These are phyloP conservation scores for Phytophthora lateralis DNA, from an alignment of 352 stramenopile species.

Conservation along the genomic window DNA sequence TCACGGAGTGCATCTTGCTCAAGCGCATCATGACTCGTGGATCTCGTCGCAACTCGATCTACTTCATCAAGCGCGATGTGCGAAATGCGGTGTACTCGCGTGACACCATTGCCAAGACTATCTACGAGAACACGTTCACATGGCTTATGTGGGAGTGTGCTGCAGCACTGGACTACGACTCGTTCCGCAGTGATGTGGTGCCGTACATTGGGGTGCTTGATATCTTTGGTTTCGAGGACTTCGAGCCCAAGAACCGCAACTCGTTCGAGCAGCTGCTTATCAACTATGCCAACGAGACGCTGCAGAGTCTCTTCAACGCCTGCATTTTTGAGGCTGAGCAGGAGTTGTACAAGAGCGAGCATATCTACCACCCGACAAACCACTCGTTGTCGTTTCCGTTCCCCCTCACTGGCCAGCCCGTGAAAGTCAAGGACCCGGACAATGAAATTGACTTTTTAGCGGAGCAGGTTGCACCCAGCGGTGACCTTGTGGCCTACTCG, in stretches of 20 bases:
- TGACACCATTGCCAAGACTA: slow-evolving; percentile 90
- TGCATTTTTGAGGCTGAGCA: slow-evolving; percentile 89
- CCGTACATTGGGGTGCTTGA: slow-evolving; percentile 92
- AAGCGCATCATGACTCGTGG: slow-evolving; percentile 84
- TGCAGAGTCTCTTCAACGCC: slow-evolving; percentile 91
- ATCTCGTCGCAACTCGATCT: slow-evolving; percentile 75
- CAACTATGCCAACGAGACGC: slow-evolving; percentile 93
- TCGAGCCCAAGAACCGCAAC: slow-evolving; percentile 89
- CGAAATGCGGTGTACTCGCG: slow-evolving; percentile 80
- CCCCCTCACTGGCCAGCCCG: slow-evolving; percentile 44
- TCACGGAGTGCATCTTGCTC: slow-evolving; percentile 77
- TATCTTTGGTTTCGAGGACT: slow-evolving; percentile 94
- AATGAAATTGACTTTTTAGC: slow-evolving; percentile 46
- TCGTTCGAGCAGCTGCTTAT: slow-evolving; percentile 93
- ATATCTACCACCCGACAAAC: slow-evolving; percentile 86
- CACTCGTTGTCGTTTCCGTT: slow-evolving; percentile 83
- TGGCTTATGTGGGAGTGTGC: slow-evolving; percentile 90
- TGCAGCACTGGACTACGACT: slow-evolving; percentile 78
- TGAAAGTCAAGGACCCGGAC: slow-evolving; percentile 40
- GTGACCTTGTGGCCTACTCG: slow-evolving; percentile 69
- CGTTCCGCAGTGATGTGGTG: slow-evolving; percentile 79
- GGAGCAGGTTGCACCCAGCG: slow-evolving; percentile 43
- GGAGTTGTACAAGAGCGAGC: slow-evolving; percentile 80
- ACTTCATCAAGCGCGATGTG: slow-evolving; percentile 75
- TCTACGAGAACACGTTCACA: slow-evolving; percentile 90